Base-by-base conservation (phyloP, 2,329 filamentous ascomycete species). In the Hypomyces perniciosus region DNA sequence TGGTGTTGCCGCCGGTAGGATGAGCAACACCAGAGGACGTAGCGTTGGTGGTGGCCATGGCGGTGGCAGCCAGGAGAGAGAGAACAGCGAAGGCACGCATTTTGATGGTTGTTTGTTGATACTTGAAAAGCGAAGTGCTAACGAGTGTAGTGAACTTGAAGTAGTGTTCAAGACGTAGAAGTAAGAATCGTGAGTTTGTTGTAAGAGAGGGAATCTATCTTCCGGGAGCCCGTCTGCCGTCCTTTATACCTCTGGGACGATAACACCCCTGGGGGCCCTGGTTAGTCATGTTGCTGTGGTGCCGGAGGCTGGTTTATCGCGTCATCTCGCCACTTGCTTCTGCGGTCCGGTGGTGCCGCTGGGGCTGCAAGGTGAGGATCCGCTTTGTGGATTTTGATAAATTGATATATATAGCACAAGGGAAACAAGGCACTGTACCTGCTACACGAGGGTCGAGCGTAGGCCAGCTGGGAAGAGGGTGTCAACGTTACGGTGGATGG, bases 51-150 rank as follows among this genome's bases (percentile, higher is more conserved):
- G 43, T 45, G 30, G 43, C 48, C 38, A 48, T 44, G 51, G 51
- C 48, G 47, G 48, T 44, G 51, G 51, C 43, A 44, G 59, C 59
- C 51, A 61, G 47, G 52, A 52, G 50, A 20, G 54, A 43, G 51
- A 60, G 9, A 30, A 51, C 35, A 38, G 54, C 37, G 13, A 47
- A 50, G 50, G 50, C 48, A 48, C 57, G 58, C 58, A 60, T 60
- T 48, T 49, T 57, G 52, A 44, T 34, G 48, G 48, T 44, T 41
- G 37, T 35, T 38, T 46, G 12, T 12, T 27, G 44, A n/a, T 46
- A 29, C n/a, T 46, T 38, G 8, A 12, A 38, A 47, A 27, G 30
- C 9, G 27, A 29, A 9, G 35, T 33, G 13, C 43, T 12, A 52
- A 48, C 50, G 50, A 52, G 38, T 52, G 50, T 50, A 43, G 44